Evolutionary conservation across 2,329 filamentous ascomycete species (phyloP), one percentile per base, ranked within the genome.

Genomic region (Penicillium palitans): DNA sequence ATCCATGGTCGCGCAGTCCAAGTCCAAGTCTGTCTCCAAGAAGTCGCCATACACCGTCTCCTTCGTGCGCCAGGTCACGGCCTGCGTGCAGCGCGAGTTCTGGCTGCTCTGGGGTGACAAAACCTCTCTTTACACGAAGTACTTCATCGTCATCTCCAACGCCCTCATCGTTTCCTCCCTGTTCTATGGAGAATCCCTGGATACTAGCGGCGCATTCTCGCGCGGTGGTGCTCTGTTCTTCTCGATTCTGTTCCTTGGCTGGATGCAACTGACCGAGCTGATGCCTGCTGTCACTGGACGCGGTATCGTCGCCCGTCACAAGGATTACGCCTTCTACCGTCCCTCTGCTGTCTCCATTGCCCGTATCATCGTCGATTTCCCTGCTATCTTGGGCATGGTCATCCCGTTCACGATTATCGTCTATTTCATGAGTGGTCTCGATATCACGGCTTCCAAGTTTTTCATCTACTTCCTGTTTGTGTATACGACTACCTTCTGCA

Each of bases 51-150:
- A 91, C 74, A 93, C 90, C 0, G 85, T 93, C 55, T 90, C 87
- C 12, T 89, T 93, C 69, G 76, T 82, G 44, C 82, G 85, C 6
- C 91, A 95, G 74, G 87, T 95, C 1, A 59, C 64, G 42, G 75
- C 76, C 37, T 79, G 77, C 52, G 89, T 88, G 0, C 81, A 86
- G 64, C 84, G 91, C 42, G 90, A 95, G 73, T 87, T 91, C 59
- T 92, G 90, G 88, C 82, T 96, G 31, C 84, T 92, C 29, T 83
- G 84, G 70, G 90, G 90, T 40, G 90, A 96, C 74, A 87, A 83
- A 59, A 87, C 86, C 0, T 88, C 89, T 0, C 80, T 95, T 1
- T 88, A 87, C 72, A 93, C 90, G 41, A 95, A 93, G 65, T 82
- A 89, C 59, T 89, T 91, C 74, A 91, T 91, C 70, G 90, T 92